Base-by-base conservation (phyloP, 2,329 filamentous ascomycete species). In the Aspergillus ibericus region DNA sequence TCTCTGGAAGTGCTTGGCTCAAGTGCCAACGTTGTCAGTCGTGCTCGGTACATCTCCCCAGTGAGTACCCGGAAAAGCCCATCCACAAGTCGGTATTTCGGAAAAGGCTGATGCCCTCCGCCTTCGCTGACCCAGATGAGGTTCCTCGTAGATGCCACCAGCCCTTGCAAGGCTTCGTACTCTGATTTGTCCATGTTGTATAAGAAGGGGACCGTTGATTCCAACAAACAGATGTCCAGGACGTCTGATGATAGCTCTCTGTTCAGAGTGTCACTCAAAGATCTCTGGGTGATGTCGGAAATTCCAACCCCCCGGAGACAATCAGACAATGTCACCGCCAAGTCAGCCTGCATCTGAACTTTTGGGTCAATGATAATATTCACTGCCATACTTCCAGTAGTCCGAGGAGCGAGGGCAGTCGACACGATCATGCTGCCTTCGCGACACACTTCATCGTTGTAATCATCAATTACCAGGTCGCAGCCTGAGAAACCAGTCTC, bases 401-500 rank as follows among this genome's bases (percentile, higher is more conserved):
- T n/a, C 3, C 4, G 1, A 18, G 51, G 22, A 44, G 38, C 27
- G 16, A 18, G 29, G 1, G 63, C 63, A 22, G 58, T 64, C 10
- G 63, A 59, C 15, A 62, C 52, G 2, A 65, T 59, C 12, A 64
- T 9, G 29, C 49, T 57, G 12, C 36, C 38, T 35, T 63, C 61
- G 29, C 59, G 57, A 18, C 49, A 55, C 2, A 18, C 12, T 3
- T 40, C n/a, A 12, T 63, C 44, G n/a, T 53, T 51, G 36, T 59
- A 65, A 42, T 66, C 64, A 38, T 53, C 29, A 8, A 64, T 13
- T n/a, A 55, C 51, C 10, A 66, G n/a, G 10, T 65, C 64, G 20
- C 59, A 58, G 4, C 64, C 64, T 18, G 60, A 62, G 32, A 65
- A 66, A 7, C 60, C 60, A 6, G 59, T 56, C n/a, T 62, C 40